phyloP scores from a whole-genome alignment of 169 alveolate species.

The Cryptosporidium andersoni region DNA sequence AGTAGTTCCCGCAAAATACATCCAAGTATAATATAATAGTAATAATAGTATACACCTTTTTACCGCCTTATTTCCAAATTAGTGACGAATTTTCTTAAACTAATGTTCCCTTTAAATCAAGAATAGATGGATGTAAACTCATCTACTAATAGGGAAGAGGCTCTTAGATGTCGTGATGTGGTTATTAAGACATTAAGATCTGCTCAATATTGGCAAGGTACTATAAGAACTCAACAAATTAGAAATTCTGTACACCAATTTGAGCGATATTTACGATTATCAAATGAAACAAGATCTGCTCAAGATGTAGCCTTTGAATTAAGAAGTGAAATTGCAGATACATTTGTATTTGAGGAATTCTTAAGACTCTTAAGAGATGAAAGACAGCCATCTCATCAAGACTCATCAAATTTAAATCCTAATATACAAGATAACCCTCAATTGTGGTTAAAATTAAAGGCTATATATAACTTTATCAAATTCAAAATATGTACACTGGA shows the following conservation, averaged over 20 bases:
- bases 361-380: background rate
- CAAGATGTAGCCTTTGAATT: background rate
- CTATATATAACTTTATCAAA: background rate
- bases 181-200: slow-evolving; percentile 40
- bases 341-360: slow-evolving; percentile 34
- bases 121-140: slow-evolving; percentile 59
- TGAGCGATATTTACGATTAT: slow-evolving; percentile 28
- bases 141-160: slow-evolving; percentile 65
- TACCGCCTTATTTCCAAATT: too few species aligned
- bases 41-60: too few species aligned
- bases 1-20: slow-evolving; percentile 12
- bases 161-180: slow-evolving; percentile 57
- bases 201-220: slow-evolving; percentile 67
- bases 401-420: too few species aligned
- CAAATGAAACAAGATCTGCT: slow-evolving; percentile 13
- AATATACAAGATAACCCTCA: too few species aligned
- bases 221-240: slow-evolving; percentile 36
- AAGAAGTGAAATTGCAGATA: slow-evolving; percentile 29
- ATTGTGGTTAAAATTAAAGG: background rate
- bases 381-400: too few species aligned
- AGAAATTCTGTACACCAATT: slow-evolving; percentile 26
- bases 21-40: background rate
- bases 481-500: background rate
- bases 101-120: background rate
- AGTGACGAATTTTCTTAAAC: background rate